phyloP scores from a whole-genome alignment of 1,284 basidiomycete genomes.

The Cerrena zonata region DNA sequence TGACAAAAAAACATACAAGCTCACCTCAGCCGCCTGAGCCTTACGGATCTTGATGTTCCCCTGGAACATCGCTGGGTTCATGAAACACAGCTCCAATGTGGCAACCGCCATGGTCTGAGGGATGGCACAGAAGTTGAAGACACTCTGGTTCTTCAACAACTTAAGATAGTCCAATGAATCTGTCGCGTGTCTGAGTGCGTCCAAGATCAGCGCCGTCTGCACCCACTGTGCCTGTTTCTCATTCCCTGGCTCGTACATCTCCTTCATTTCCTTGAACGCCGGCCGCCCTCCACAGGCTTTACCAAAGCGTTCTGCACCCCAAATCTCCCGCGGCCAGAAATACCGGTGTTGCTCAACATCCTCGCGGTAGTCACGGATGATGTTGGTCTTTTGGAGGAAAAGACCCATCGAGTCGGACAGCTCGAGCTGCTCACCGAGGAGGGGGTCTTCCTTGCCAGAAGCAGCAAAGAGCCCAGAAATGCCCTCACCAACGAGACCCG shows the following conservation, averaged over 20 bases:
- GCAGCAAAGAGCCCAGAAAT: conserved; percentile 86
- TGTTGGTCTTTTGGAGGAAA: conserved; percentile 96
- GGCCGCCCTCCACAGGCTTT: conserved; percentile 19
- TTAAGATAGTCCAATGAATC: conserved; percentile 88
- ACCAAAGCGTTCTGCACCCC: conserved; percentile 48
- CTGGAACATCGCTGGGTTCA: conserved; percentile 87
- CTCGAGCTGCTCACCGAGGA: conserved; percentile 77
- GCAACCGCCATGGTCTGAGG: conserved; percentile 96
- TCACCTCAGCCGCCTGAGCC: conserved; percentile 77
- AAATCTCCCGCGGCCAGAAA: conserved; percentile 96
- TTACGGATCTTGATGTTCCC: conserved; percentile 94
- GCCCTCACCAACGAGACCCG: conserved; percentile 95
- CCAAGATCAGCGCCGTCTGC: conserved; percentile 84
- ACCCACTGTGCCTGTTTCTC: conserved; percentile 68
- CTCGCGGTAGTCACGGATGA: conserved; percentile 92
- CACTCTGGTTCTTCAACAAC: conserved; percentile 82
- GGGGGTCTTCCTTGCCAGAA: conserved; percentile 77
- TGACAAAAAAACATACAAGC: conserved; percentile 16
- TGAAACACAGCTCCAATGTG: conserved; percentile 86
- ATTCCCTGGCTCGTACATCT: conserved; percentile 52
- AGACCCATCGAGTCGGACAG: conserved; percentile 96
- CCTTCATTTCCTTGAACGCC: conserved; percentile 58
- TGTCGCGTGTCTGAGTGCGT: conserved; percentile 81
- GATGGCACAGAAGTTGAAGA: conserved; percentile 96
- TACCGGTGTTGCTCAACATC: conserved; percentile 81